These are phyloP conservation scores for Aspergillus sclerotialis DNA, from an alignment of 2,329 filamentous ascomycete genomes.

Conservation along the genomic window DNA sequence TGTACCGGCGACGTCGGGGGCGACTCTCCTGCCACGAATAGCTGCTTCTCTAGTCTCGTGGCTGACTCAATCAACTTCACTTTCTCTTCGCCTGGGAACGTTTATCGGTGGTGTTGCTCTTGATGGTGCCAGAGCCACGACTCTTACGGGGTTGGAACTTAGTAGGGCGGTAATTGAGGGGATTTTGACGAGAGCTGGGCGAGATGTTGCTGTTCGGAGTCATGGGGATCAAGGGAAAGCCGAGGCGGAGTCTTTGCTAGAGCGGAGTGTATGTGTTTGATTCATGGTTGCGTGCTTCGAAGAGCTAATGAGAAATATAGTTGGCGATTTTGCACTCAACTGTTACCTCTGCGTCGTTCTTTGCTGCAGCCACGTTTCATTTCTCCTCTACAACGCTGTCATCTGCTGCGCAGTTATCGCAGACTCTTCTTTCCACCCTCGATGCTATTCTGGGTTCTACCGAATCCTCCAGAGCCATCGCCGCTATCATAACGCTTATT, in stretches of 20 bases:
- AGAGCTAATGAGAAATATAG: constrained; percentile 19
- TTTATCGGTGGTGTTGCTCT: constrained; percentile 38
- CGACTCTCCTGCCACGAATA: constrained; percentile 36
- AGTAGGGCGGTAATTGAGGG: constrained; percentile 39
- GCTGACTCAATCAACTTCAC: constrained; percentile 38
- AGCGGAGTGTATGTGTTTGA: constrained; percentile 35
- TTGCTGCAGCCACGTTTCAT: constrained; percentile 41
- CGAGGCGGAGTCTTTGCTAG: constrained; percentile 39
- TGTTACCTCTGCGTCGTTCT: constrained; percentile 41
- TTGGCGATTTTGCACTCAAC: constrained; percentile 37
- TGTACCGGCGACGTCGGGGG: constrained; percentile 20
- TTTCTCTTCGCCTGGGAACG: constrained; percentile 37
- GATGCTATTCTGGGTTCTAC: constrained; percentile 43
- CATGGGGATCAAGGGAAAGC: constrained; percentile 41
- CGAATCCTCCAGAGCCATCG: constrained; percentile 42
- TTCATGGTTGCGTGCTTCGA: constrained; percentile 2
- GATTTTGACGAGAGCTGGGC: constrained; percentile 37
- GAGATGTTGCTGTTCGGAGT: constrained; percentile 36
- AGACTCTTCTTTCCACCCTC: constrained; percentile 38
- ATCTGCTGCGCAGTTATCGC: constrained; percentile 36
- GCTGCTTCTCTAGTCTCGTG: constrained; percentile 39
- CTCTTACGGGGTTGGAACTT: constrained; percentile 38
- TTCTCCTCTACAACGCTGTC: constrained; percentile 38
- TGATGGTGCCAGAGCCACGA: constrained; percentile 38
- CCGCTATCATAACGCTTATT: constrained; percentile 41